Percentiles rank a stretch among this genome's conserved stretches.
Conservation (phyloP, 768 basidiomycete genomes). For the Tremella yokohamensis region DNA sequence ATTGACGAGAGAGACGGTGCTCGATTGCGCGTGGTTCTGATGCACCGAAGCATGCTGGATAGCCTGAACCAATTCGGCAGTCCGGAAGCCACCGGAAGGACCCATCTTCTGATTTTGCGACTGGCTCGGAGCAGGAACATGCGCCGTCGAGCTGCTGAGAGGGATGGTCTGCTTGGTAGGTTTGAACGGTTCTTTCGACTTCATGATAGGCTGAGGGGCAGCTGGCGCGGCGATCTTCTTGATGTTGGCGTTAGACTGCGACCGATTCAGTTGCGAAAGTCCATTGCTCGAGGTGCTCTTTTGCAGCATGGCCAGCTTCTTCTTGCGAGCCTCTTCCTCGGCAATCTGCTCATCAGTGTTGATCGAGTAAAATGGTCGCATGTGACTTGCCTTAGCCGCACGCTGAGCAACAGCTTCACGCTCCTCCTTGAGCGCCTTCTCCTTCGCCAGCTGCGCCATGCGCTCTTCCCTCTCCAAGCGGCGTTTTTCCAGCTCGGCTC, state of each 20-base stretch:
- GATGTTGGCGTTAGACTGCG: constrained; percentile 13
- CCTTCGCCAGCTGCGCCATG: constrained; percentile 24
- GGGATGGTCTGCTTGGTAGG: constrained; percentile 19
- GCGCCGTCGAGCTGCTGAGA: constrained; percentile 8
- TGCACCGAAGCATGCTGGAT: neutral
- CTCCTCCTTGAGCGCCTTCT: constrained; percentile 37
- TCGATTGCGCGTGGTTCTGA: constrained; percentile 11
- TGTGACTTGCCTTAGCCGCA: constrained; percentile 25
- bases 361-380: constrained; percentile 3
- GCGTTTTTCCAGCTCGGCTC: constrained; percentile 23
- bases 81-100: constrained; percentile 34
- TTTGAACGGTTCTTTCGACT: constrained; percentile 32
- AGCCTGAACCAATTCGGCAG: constrained; percentile 14
- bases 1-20: constrained; percentile 31
- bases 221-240: constrained; percentile 17
- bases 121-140: neutral
- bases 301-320: constrained; percentile 31
- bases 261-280: constrained; percentile 17
- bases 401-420: constrained; percentile 22
- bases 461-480: constrained; percentile 26
- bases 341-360: constrained; percentile 10
- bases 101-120: constrained; percentile 27
- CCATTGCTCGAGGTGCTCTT: constrained; percentile 2
- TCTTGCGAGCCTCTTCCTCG: constrained; percentile 33
- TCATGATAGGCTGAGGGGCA: constrained; percentile 5